Base-by-base conservation (phyloP, 208 protist genomes). In the Trypanosoma avium region DNA sequence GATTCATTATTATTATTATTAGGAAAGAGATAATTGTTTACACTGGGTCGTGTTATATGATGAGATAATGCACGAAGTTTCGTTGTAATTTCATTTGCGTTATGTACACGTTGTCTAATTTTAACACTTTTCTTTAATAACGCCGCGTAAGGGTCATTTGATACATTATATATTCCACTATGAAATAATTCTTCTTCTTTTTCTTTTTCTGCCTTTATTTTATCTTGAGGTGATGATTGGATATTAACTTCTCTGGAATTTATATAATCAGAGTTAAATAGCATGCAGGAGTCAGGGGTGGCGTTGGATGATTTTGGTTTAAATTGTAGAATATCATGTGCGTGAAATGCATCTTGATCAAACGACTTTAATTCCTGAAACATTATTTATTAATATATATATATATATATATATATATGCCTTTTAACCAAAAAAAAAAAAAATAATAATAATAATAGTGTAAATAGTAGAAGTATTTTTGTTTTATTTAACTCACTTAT, bases 101-200 rank as follows among this genome's bases (percentile, higher is more conserved):
- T 4, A 48, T 66, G 60, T 17, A 57, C 48, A 13, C 60, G 60
- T 26, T 35, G 60, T 6, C 60, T 46, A 19, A 66, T 36, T 26
- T 66, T 48, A 15, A 5, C 10, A 15, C 48, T 48, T 0, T 35
- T 40, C 3, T 4, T 17, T 22, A 66, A 5, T 12, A 66, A n/a
- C 1, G 19, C 48, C 10, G 21, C 48, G 24, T 43, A 48, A 8
- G 60, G 60, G 49, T 66, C 60, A 15, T 24, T 55, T 26, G 46
- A 15, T 15, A 10, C 48, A 21, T 21, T 24, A 10, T 35, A 47
- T n/a, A 29, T 49, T 0, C 0, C 4, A 57, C 27, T 8, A 21
- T 15, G 30, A 30, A 52, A 22, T 21, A 27, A 19, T 29, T 2
- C 42, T 15, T 35, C 10, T 21, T 22, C 21, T 22, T 35, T 40